Conservation (phyloP, 305 asterid genomes). For the Fraxinus sp. region DNA sequence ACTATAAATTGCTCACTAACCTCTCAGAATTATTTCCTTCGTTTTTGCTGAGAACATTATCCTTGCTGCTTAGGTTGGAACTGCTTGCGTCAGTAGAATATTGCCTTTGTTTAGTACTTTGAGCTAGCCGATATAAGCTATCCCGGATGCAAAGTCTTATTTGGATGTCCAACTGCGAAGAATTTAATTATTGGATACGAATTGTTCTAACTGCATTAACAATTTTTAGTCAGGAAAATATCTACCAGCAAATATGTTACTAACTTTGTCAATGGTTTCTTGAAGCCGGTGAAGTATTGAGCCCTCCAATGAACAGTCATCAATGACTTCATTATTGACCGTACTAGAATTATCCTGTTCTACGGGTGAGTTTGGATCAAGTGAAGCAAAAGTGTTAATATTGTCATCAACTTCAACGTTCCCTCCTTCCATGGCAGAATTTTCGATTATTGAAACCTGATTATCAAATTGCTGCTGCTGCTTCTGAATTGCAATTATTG, state of each 20-base stretch:
- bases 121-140: conserved; percentile 86
- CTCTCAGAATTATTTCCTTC: conserved; percentile 51
- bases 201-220: conserved; percentile 1
- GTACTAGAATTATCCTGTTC: conserved; percentile 59
- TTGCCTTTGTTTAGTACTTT: conserved; percentile 72
- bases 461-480: conserved; percentile 77
- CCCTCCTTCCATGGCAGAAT: conserved; percentile 52
- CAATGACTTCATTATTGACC: conserved; percentile 29
- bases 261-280: conserved; percentile 64
- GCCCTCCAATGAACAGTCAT: conserved; percentile 62
- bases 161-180: conserved; percentile 64
- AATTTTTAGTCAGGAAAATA: conserved; percentile 10
- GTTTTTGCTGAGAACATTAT: conserved; percentile 37
- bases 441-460: conserved; percentile 48
- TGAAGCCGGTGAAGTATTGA: conserved; percentile 77
- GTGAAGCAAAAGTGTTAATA: conserved; percentile 40
- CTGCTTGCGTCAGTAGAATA: conserved; percentile 49
- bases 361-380: conserved; percentile 48
- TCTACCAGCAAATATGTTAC: conserved; percentile 23
- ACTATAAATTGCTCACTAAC: conserved; percentile 40
- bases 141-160: conserved; percentile 76
- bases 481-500: conserved; percentile 81
- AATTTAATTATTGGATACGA: background rate
- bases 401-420: conserved; percentile 48
- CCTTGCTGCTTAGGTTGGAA: conserved; percentile 46